phyloP scores from a whole-genome alignment of 192 early-diverging fungal genomes.

The Entomortierella lignicola region DNA sequence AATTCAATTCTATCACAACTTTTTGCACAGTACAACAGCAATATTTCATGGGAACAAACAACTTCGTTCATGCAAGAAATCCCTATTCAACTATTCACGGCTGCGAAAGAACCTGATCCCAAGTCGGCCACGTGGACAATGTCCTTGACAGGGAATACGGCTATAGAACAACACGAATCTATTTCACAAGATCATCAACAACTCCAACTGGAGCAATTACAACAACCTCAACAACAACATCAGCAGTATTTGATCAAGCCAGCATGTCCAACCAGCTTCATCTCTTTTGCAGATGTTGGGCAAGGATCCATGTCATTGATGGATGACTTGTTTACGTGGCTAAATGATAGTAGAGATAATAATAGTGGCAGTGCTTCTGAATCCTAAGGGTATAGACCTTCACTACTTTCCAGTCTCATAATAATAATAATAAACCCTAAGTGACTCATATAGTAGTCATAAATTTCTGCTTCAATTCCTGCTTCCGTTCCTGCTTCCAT shows the following conservation, averaged over 20 bases:
- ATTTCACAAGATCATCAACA: neutral
- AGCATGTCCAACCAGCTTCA: neutral
- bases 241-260: constrained; percentile 29
- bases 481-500: too few species aligned
- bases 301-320: constrained; percentile 15
- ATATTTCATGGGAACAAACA: neutral
- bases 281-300: constrained; percentile 19
- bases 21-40: constrained; percentile 15
- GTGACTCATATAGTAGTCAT: too few species aligned
- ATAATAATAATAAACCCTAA: too few species aligned
- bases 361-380: too few species aligned
- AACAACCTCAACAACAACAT: neutral
- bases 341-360: neutral
- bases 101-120: neutral
- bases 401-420: too few species aligned
- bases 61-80: neutral
- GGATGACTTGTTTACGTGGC: constrained; percentile 17
- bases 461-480: too few species aligned
- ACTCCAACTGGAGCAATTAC: constrained; percentile 3
- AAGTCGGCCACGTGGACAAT: neutral
- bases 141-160: neutral
- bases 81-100: constrained; percentile 1
- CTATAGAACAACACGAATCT: neutral
- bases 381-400: too few species aligned
- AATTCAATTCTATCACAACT: constrained; percentile 15